phyloP scores from a whole-genome alignment of 805 yeast species.

The Candida endomychidarum region DNA sequence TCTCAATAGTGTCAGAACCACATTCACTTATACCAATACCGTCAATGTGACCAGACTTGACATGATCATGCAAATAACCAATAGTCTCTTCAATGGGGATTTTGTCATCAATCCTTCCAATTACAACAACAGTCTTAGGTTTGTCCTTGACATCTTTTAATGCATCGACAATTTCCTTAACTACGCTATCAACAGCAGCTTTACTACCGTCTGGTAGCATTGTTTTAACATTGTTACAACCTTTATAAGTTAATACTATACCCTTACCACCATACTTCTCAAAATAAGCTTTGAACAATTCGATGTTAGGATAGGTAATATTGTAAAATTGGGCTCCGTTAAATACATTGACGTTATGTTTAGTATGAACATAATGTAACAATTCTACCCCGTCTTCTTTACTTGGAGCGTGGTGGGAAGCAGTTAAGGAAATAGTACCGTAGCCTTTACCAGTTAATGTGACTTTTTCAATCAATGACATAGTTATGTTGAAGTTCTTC shows the following conservation, averaged over 20 bases:
- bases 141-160: constrained; percentile 24
- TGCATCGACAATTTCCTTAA: constrained; percentile 40
- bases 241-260: constrained; percentile 66
- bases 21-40: constrained; percentile 79
- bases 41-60: constrained; percentile 63
- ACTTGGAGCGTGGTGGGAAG: constrained; percentile 51
- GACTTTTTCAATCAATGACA: constrained; percentile 5
- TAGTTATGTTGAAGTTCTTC: no score
- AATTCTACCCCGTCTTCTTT: constrained; percentile 50
- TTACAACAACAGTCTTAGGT: constrained; percentile 55
- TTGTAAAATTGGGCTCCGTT: constrained; percentile 85
- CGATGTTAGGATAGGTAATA: constrained; percentile 45
- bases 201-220: constrained; percentile 50
- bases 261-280: constrained; percentile 37
- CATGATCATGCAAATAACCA: constrained; percentile 52
- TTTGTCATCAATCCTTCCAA: constrained; percentile 65
- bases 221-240: constrained; percentile 45
- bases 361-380: constrained; percentile 48
- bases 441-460: constrained; percentile 45
- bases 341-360: constrained; percentile 50
- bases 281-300: constrained; percentile 57
- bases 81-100: constrained; percentile 61
- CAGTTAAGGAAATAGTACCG: constrained; percentile 81
- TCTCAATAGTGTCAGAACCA: constrained; percentile 55
- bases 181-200: constrained; percentile 47